Base-by-base conservation (phyloP, 2,329 filamentous ascomycete species). In the Claviceps purpurea region DNA sequence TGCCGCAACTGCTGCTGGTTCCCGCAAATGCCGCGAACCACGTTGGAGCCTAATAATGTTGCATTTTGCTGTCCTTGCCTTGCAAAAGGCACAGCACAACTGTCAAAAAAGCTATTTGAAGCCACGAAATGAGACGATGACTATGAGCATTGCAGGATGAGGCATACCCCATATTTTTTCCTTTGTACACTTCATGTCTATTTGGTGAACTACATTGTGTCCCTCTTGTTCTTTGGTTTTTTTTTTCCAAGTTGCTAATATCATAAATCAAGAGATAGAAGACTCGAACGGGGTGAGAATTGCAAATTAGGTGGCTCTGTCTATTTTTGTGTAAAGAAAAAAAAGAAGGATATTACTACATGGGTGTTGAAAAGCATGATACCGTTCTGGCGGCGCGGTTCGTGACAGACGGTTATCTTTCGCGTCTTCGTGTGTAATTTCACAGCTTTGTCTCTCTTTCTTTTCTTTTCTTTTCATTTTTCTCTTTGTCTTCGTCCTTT, bases 91-190 rank as follows among this genome's bases (percentile, higher is more conserved):
- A 30, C 40, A 26, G 30, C n/a, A 5, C 52, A 39, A 56, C 47
- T 44, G 56, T 57, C 57, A 50, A 24, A 55, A 58, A 49, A 50
- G 52, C 48, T 49, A 53, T 51, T 49, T 51, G 30, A 18, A 44
- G 49, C 44, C 37, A 57, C 46, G 56, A 54, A 41, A 57, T 52
- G 56, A 56, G 43, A 52, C 48, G 50, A 57, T 44, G 52, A 58
- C 44, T 44, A 56, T 47, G 50, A 54, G 20, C 50, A 54, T 51
- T 52, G 45, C 52, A 38, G 52, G 50, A 46, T 52, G 49, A 50
- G 38, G 37, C 47, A 49, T 49, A 50, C 48, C 52, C 52, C 49
- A 43, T 10, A 30, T 30, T 30, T 30, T 26, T 30, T 56, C 50
- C 52, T 54, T 56, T 56, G 54, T 54, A 50, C 52, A 47, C 46